These are phyloP conservation scores for Thielaviopsis ethacetica DNA, from an alignment of 2,329 filamentous ascomycete species.

Conservation along the genomic window DNA sequence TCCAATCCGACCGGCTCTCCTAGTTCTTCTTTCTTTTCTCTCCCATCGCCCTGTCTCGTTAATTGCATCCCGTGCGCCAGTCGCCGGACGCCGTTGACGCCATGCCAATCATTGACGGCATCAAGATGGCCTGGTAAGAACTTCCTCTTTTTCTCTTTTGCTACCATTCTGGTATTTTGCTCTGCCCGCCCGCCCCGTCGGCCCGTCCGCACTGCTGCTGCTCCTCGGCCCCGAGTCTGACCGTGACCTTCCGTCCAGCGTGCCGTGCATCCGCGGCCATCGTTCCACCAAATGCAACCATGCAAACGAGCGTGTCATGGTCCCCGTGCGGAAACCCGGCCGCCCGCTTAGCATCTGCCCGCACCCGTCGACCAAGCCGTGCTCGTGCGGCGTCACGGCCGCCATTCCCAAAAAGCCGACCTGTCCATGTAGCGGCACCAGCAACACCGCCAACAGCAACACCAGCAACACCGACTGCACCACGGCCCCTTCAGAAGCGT, in stretches of 20 bases:
- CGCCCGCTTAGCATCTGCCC: constrained; percentile 54
- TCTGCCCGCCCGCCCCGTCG: constrained; percentile 2
- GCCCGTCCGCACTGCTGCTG: constrained; percentile 1
- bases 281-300: constrained; percentile 62
- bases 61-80: not conserved
- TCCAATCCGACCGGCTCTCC: not conserved
- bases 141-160: not conserved
- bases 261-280: constrained; percentile 60
- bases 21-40: not conserved
- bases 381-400: constrained; percentile 47
- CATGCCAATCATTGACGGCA: constrained; percentile 54
- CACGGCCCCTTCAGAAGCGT: not conserved
- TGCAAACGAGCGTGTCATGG: constrained; percentile 47
- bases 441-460: not conserved
- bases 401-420: constrained; percentile 43
- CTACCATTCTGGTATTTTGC: not conserved
- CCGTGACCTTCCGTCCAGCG: constrained; percentile 26
- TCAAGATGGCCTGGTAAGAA: constrained; percentile 60
- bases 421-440: constrained; percentile 31
- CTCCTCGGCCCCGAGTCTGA: not conserved
- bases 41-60: not conserved
- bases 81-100: not conserved
- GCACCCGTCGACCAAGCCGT: constrained; percentile 44
- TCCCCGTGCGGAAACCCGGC: constrained; percentile 56
- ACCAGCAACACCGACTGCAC: not conserved